phyloP scores from a whole-genome alignment of 2,329 filamentous ascomycete genomes.

The Penicillium brasilianum region DNA sequence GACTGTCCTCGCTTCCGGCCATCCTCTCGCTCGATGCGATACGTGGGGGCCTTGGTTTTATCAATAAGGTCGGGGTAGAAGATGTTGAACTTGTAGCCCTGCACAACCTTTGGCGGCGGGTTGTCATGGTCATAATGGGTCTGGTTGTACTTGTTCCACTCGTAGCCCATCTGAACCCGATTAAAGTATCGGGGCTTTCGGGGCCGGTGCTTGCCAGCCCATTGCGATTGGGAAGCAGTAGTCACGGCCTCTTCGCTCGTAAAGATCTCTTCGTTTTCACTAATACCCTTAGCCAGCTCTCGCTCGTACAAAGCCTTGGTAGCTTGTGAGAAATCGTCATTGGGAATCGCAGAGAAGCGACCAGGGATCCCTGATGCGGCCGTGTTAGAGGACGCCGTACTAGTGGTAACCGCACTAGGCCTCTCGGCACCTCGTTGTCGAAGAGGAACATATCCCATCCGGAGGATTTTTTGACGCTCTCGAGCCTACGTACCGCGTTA shows the following conservation, averaged over 20 bases:
- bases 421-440: slow-evolving; percentile 52
- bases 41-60: slow-evolving; percentile 91
- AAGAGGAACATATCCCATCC: slow-evolving; percentile 71
- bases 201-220: slow-evolving; percentile 83
- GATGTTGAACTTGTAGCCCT: slow-evolving; percentile 99
- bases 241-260: slow-evolving; percentile 82
- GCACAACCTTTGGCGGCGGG: slow-evolving; percentile 94
- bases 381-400: slow-evolving; percentile 43
- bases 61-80: slow-evolving; percentile 98
- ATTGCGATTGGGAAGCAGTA: slow-evolving; percentile 69
- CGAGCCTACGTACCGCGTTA: slow-evolving; percentile 45
- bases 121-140: slow-evolving; percentile 99
- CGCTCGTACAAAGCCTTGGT: slow-evolving; percentile 90
- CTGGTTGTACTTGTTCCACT: slow-evolving; percentile 99
- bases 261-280: slow-evolving; percentile 96
- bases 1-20: slow-evolving; percentile 89
- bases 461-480: slow-evolving; percentile 65
- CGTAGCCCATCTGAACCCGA: slow-evolving; percentile 97
- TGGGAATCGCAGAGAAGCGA: slow-evolving; percentile 70
- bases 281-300: slow-evolving; percentile 87
- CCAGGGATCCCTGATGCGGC: slow-evolving; percentile 62
- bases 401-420: slow-evolving; percentile 37
- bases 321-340: slow-evolving; percentile 83
- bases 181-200: slow-evolving; percentile 98
- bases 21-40: slow-evolving; percentile 92